These are phyloP conservation scores for Saururus chinensis DNA, from an alignment of 164 flowering plant genomes.

Conservation along the genomic window DNA sequence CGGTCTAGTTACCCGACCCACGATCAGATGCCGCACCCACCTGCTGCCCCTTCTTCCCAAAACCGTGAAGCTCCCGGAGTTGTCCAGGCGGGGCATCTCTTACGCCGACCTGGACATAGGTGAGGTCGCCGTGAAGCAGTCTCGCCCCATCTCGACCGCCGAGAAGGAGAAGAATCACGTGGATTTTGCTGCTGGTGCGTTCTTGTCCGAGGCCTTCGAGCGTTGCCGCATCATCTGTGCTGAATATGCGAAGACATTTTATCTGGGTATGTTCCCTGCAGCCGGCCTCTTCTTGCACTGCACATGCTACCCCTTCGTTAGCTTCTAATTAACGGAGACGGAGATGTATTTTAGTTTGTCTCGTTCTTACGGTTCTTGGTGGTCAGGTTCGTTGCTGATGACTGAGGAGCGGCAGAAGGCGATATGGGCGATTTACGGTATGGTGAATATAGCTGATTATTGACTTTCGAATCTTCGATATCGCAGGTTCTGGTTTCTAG, in stretches of 20 bases:
- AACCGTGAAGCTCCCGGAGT: slow-evolving; percentile 7
- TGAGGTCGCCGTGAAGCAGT: slow-evolving; percentile 43
- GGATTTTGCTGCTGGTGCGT: slow-evolving; percentile 20
- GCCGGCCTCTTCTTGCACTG: not conserved
- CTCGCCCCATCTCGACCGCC: slow-evolving; percentile 9
- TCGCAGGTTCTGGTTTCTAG: not conserved
- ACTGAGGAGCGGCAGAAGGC: slow-evolving; percentile 64
- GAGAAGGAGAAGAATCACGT: slow-evolving; percentile 8
- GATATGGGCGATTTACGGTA: slow-evolving; percentile 79
- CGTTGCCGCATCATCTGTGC: slow-evolving; percentile 49
- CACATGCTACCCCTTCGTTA: not conserved
- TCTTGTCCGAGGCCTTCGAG: slow-evolving; percentile 55
- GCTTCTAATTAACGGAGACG: no score
- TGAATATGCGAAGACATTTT: slow-evolving; percentile 76
- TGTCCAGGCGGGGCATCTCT: slow-evolving; percentile 29
- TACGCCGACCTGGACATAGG: slow-evolving; percentile 23
- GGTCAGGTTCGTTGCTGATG: slow-evolving; percentile 62
- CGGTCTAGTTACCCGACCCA: no score
- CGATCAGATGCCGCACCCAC: slow-evolving; percentile 7
- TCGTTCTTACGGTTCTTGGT: not conserved
- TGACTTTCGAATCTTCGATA: no score
- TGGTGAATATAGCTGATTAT: not conserved
- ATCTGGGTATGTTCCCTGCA: slow-evolving; percentile 30
- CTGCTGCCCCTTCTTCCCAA: not conserved
- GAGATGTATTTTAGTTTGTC: no score